These are phyloP conservation scores for Globisporangium cystogenes DNA, from an alignment of 352 stramenopile genomes.

Conservation along the genomic window DNA sequence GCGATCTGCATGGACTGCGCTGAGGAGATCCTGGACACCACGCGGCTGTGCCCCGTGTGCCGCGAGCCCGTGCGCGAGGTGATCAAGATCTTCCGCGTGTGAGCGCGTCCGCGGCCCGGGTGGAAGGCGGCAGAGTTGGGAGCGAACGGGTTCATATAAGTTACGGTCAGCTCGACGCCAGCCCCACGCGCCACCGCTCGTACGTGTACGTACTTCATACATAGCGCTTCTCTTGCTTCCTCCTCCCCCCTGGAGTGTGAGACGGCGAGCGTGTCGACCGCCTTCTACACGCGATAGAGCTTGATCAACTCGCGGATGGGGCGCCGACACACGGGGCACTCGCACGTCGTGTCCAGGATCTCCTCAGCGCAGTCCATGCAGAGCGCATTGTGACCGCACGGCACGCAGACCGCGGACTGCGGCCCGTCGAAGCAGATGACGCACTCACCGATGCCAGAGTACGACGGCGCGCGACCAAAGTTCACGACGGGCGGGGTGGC, in stretches of 20 bases:
- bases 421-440: slow-evolving; percentile 76
- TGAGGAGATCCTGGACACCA: slow-evolving; percentile 53
- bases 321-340: slow-evolving; percentile 67
- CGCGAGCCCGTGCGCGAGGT: slow-evolving; percentile 68
- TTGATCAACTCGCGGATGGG: slow-evolving; percentile 76
- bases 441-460: slow-evolving; percentile 59
- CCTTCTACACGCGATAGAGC: slow-evolving; percentile 66
- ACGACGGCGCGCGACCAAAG: slow-evolving; percentile 25
- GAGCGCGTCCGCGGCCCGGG: slow-evolving; percentile 8
- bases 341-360: slow-evolving; percentile 44
- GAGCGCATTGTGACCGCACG: slow-evolving; percentile 77
- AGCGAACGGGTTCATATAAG: background rate
- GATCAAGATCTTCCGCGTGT: slow-evolving; percentile 73
- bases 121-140: background rate
- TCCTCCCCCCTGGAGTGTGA: background rate
- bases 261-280: background rate
- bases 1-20: slow-evolving; percentile 84
- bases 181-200: background rate
- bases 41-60: slow-evolving; percentile 67
- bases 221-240: background rate
- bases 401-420: slow-evolving; percentile 70
- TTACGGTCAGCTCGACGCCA: background rate
- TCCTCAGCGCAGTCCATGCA: slow-evolving; percentile 77
- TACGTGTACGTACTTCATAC: background rate
- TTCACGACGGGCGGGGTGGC: slow-evolving; percentile 20